Percentiles rank a stretch among this genome's conserved stretches.
phyloP scores from a whole-genome alignment of 106 monocot species.

The Iris macrosiphon region DNA sequence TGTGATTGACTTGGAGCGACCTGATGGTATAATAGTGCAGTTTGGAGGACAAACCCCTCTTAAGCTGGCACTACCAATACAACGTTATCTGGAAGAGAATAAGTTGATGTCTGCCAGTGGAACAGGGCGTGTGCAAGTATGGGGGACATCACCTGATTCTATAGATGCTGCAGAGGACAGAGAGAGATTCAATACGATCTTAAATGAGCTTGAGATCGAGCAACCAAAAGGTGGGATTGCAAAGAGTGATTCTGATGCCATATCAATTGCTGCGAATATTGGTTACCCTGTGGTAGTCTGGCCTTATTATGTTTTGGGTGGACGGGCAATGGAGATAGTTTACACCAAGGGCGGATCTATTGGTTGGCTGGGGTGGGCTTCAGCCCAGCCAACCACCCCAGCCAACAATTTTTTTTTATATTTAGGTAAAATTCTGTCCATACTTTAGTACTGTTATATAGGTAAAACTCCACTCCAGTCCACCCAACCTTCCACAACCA shows the following conservation, averaged over 20 bases:
- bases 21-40: constrained; percentile 93
- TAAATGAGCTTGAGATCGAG: constrained; percentile 72
- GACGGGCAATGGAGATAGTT: constrained; percentile 97
- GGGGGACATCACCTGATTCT: constrained; percentile 96
- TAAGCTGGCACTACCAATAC: constrained; percentile 87
- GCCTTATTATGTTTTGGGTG: constrained; percentile 93
- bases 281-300: constrained; percentile 96
- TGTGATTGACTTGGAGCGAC: constrained; percentile 85
- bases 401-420: too few relatives aligned
- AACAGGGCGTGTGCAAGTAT: constrained; percentile 51
- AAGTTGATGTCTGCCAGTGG: constrained; percentile 48
- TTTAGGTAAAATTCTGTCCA: too few relatives aligned
- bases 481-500: too few relatives aligned
- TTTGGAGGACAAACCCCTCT: constrained; percentile 99
- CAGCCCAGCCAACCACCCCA: too few relatives aligned
- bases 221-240: constrained; percentile 97
- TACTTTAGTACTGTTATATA: too few relatives aligned
- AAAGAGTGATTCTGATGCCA: constrained; percentile 75
- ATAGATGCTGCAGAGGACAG: constrained; percentile 98
- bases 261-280: constrained; percentile 62
- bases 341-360: constrained; percentile 78
- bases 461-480: too few relatives aligned
- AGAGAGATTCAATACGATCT: constrained; percentile 83
- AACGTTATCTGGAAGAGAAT: constrained; percentile 57
- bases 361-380: too few relatives aligned